Evolutionary conservation across 2,329 filamentous ascomycete genomes (phyloP).

Genomic region (Aspergillus cejpii): DNA sequence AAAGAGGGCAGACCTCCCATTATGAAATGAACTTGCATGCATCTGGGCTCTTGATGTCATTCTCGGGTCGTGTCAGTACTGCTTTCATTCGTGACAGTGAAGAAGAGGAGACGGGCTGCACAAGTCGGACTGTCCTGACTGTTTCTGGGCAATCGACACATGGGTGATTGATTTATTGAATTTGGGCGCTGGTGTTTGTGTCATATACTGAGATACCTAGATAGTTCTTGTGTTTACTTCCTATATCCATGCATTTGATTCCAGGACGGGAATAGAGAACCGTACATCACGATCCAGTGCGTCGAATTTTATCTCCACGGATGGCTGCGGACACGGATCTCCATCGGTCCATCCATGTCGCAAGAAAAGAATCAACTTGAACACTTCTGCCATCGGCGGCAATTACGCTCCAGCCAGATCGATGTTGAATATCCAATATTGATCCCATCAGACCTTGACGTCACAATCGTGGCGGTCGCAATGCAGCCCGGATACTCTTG

Average conservation of each 20-base stretch:
- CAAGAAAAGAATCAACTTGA: no score
- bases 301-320: no score
- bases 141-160: neutral
- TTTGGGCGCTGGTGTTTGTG: constrained; percentile 6
- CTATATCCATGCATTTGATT: neutral
- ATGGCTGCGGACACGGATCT: no score
- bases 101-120: neutral
- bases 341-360: no score
- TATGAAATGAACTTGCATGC: constrained; percentile 62
- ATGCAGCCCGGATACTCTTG: neutral
- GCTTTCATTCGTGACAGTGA: neutral
- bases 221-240: constrained; percentile 4
- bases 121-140: neutral
- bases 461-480: neutral
- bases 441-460: neutral
- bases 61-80: neutral
- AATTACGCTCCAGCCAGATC: no score
- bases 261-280: neutral
- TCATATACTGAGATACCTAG: constrained; percentile 12
- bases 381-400: no score
- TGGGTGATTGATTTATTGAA: neutral
- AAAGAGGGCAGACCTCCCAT: constrained; percentile 86
- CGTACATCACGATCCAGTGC: no score
- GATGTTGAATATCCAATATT: no score
- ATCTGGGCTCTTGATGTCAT: neutral